phyloP scores from a whole-genome alignment of 495 filamentous ascomycete species.

The Podospora comata region DNA sequence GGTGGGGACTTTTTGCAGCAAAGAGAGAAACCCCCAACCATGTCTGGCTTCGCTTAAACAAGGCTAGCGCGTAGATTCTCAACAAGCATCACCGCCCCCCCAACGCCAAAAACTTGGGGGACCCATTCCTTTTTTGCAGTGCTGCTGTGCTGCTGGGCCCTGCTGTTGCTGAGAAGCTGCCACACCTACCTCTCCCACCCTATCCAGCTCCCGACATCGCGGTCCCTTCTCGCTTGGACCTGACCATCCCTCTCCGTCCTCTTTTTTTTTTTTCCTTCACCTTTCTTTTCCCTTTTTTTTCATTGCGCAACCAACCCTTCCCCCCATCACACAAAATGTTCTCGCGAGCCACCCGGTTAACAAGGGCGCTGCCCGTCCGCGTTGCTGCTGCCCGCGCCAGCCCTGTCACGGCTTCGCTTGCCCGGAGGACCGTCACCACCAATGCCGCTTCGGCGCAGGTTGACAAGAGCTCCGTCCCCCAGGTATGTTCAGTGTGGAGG shows the following conservation, averaged over 20 bases:
- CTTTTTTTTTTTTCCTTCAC: background rate
- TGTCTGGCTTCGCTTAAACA: slow-evolving; percentile 16
- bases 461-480: slow-evolving; percentile 71
- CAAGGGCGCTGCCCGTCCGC: slow-evolving; percentile 44
- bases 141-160: background rate
- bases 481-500: slow-evolving; percentile 40
- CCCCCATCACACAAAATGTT: slow-evolving; percentile 43
- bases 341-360: slow-evolving; percentile 50
- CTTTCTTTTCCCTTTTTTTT: background rate
- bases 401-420: slow-evolving; percentile 47
- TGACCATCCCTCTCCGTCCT: background rate
- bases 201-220: slow-evolving; percentile 8
- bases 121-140: slow-evolving; percentile 19
- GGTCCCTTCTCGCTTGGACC: background rate
- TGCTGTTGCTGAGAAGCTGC: background rate
- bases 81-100: slow-evolving; percentile 27
- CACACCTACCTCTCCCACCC: slow-evolving; percentile 6
- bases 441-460: slow-evolving; percentile 89
- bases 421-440: slow-evolving; percentile 73
- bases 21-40: slow-evolving; percentile 8
- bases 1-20: background rate
- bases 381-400: slow-evolving; percentile 33
- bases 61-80: slow-evolving; percentile 23
- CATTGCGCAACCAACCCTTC: slow-evolving; percentile 2
- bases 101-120: slow-evolving; percentile 28